These are phyloP conservation scores for Chlorella ohadii DNA, from an alignment of 139 green algal species.

Conservation along the genomic window DNA sequence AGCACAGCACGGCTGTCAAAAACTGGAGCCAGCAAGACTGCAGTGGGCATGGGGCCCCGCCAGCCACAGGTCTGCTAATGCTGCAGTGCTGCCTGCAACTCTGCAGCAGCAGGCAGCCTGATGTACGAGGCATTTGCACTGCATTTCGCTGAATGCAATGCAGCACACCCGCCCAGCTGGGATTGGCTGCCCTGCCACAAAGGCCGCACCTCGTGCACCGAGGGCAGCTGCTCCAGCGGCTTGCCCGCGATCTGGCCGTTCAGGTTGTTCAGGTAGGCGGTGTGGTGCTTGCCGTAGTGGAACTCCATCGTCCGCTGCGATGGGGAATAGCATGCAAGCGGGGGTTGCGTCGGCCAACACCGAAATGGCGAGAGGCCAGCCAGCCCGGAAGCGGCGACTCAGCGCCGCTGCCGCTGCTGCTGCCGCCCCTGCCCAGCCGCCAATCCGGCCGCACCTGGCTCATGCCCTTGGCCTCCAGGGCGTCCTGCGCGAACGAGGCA, in stretches of 20 bases:
- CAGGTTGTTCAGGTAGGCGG: conserved; percentile 72
- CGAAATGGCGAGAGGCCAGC: too few relatives aligned
- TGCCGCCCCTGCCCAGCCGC: not conserved
- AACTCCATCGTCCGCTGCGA: conserved; percentile 72
- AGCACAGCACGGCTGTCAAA: not conserved
- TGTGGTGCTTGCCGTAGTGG: conserved; percentile 95
- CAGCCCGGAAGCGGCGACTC: not conserved
- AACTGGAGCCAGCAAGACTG: too few relatives aligned
- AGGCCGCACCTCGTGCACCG: conserved; percentile 79
- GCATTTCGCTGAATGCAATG: too few relatives aligned
- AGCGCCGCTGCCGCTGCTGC: not conserved
- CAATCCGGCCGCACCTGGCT: conserved; percentile 30
- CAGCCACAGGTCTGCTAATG: too few relatives aligned
- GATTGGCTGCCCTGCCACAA: too few relatives aligned
- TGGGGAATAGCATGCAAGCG: not conserved
- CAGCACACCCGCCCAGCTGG: too few relatives aligned
- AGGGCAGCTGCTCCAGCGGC: conserved; percentile 75
- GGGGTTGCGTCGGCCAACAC: not conserved
- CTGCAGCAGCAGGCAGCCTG: too few relatives aligned
- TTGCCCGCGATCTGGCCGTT: conserved; percentile 83
- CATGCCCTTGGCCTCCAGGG: conserved; percentile 50
- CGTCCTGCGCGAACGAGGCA: conserved; percentile 33
- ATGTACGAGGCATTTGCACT: too few relatives aligned
- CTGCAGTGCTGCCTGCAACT: too few relatives aligned
- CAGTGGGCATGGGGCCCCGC: too few relatives aligned